phyloP scores from a whole-genome alignment of 1,284 basidiomycete genomes.

The Fomitopsis palustris region DNA sequence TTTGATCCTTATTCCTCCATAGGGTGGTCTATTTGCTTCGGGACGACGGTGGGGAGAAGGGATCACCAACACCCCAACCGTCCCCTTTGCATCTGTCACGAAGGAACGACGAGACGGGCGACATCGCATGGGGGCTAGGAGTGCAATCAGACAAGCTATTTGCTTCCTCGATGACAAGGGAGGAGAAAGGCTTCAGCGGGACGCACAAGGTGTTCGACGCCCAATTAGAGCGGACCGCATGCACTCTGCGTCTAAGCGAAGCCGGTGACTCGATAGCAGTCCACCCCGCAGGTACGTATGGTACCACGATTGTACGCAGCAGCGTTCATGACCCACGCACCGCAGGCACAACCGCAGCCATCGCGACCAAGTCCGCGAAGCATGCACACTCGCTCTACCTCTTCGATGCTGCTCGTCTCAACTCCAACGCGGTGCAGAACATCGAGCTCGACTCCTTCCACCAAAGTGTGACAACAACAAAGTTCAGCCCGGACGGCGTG shows the following conservation, averaged over 20 bases:
- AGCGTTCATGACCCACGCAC: not conserved
- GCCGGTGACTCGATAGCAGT: not conserved
- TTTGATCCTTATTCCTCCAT: not conserved
- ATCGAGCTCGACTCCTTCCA: slow-evolving; percentile 30
- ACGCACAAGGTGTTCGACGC: slow-evolving; percentile 52
- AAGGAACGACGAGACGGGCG: slow-evolving; percentile 13
- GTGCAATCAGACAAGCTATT: slow-evolving; percentile 42
- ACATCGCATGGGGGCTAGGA: slow-evolving; percentile 52
- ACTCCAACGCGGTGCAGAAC: slow-evolving; percentile 25
- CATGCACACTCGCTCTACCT: slow-evolving; percentile 41
- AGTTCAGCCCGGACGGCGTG: slow-evolving; percentile 58
- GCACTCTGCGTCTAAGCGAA: slow-evolving; percentile 33
- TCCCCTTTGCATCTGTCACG: slow-evolving; percentile 1
- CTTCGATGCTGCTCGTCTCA: slow-evolving; percentile 47
- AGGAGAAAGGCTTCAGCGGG: slow-evolving; percentile 30
- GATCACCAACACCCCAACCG: not conserved
- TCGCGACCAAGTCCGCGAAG: slow-evolving; percentile 41
- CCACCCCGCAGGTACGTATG: not conserved
- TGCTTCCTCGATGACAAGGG: slow-evolving; percentile 53
- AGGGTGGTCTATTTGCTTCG: slow-evolving; percentile 13
- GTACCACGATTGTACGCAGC: not conserved
- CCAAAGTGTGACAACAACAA: slow-evolving; percentile 45
- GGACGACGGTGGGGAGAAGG: not conserved
- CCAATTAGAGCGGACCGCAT: slow-evolving; percentile 18
- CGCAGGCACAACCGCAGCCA: slow-evolving; percentile 15